phyloP scores from a whole-genome alignment of 108 stramenopile genomes.

The Skeletonema costatum region DNA sequence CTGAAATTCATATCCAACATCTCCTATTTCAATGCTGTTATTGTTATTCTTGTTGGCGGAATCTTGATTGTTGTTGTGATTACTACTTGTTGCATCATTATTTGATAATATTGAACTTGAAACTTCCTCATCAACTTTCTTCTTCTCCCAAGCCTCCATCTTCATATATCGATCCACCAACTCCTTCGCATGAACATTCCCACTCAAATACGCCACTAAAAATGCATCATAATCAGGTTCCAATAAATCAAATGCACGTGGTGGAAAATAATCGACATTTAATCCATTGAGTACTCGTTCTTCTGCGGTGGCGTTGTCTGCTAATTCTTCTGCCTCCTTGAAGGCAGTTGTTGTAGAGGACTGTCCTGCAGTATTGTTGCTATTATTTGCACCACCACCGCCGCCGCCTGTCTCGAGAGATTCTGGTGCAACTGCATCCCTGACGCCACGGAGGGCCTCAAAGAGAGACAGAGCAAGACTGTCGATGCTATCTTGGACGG shows the following conservation, averaged over 20 bases:
- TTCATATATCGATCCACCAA: constrained; percentile 31
- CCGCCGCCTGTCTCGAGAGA: constrained; percentile 15
- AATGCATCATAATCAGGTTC: constrained; percentile 50
- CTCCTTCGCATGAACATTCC: constrained; percentile 31
- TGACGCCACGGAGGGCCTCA: constrained; percentile 84
- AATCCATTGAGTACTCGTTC: constrained; percentile 14
- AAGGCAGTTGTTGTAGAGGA: constrained; percentile 12
- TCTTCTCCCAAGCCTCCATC: background rate
- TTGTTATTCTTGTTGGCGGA: background rate
- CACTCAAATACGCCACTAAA: constrained; percentile 39
- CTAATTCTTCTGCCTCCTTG: constrained; percentile 4
- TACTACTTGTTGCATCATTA: background rate
- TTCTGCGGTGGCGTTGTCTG: constrained; percentile 11
- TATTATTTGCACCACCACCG: constrained; percentile 3
- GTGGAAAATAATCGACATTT: constrained; percentile 25
- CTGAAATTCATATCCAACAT: constrained; percentile 41
- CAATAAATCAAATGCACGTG: constrained; percentile 37
- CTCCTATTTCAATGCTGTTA: constrained; percentile 2
- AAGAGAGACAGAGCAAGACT: constrained; percentile 84
- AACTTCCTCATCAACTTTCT: background rate
- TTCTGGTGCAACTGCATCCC: constrained; percentile 84
- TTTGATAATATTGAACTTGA: background rate
- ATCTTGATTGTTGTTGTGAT: background rate
- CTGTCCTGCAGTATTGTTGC: constrained; percentile 15
- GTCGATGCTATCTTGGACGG: constrained; percentile 82